Evolutionary conservation across 805 yeast genomes (phyloP).

Genomic region (Ogataea pini): DNA sequence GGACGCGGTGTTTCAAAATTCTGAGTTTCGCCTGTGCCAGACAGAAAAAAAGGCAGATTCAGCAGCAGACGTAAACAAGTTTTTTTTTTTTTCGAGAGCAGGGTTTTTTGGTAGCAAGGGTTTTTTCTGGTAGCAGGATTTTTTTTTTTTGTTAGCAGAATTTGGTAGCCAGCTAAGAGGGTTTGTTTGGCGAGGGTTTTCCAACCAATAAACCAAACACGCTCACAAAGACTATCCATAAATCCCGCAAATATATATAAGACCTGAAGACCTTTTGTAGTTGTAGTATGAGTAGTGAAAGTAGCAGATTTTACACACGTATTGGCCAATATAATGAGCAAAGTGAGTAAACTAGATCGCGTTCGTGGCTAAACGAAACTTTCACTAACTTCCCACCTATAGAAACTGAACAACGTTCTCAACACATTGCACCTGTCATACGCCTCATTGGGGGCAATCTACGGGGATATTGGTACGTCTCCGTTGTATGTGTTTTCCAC

Average conservation of each 20-base stretch:
- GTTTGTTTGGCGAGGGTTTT: too few relatives aligned
- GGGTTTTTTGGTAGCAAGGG: constrained; percentile 1
- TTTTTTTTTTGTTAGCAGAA: background rate
- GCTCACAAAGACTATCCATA: background rate
- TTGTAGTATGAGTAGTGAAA: background rate
- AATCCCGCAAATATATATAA: constrained; percentile 1
- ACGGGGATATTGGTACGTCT: constrained; percentile 65
- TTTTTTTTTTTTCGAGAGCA: background rate
- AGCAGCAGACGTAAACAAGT: too few relatives aligned
- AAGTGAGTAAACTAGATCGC: constrained; percentile 1
- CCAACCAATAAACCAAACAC: too few relatives aligned
- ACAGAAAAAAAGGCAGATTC: constrained; percentile 1
- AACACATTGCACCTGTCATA: constrained; percentile 12
- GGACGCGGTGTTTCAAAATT: constrained; percentile 2
- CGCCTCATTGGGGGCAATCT: constrained; percentile 56
- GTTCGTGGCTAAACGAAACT: background rate
- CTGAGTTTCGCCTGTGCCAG: background rate
- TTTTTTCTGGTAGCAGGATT: background rate
- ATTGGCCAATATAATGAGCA: background rate
- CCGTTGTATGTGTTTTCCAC: constrained; percentile 53
- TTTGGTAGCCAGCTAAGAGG: too few relatives aligned
- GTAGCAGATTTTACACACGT: background rate
- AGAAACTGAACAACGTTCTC: constrained; percentile 10
- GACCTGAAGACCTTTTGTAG: background rate
- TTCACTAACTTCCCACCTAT: background rate